Evolutionary conservation across 257 asterid genomes (phyloP).

Genomic region (Hygrophila difformis): DNA sequence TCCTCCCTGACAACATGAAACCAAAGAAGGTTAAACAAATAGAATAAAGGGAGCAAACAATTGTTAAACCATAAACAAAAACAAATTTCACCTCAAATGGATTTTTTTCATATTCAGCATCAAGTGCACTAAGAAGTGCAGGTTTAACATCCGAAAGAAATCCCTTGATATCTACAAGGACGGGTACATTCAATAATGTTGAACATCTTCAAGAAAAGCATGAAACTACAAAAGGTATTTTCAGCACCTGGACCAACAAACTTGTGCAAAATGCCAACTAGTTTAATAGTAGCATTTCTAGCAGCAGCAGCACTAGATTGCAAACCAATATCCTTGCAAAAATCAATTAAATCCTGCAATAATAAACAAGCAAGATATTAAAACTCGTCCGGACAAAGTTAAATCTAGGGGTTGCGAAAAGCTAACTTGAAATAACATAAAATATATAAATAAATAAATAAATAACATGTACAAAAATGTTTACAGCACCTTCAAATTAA

Average conservation of each 20-base stretch:
- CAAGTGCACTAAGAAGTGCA: slow-evolving; percentile 93
- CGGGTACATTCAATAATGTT: slow-evolving; percentile 20
- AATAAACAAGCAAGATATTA: not conserved
- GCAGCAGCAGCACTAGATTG: slow-evolving; percentile 99
- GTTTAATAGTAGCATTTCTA: slow-evolving; percentile 86
- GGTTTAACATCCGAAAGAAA: slow-evolving; percentile 95
- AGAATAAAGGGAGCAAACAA: slow-evolving; percentile 10
- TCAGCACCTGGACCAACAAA: slow-evolving; percentile 95
- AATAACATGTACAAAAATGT: not conserved
- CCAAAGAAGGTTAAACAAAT: slow-evolving; percentile 11
- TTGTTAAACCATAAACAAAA: slow-evolving; percentile 2
- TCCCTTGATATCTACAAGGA: slow-evolving; percentile 70
- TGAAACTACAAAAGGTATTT: slow-evolving; percentile 17
- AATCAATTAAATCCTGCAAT: slow-evolving; percentile 85
- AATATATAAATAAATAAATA: slow-evolving; percentile 10
- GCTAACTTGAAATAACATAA: not conserved
- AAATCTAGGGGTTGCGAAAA: too few relatives aligned
- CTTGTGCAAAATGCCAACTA: slow-evolving; percentile 82
- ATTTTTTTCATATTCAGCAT: slow-evolving; percentile 92
- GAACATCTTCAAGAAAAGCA: slow-evolving; percentile 16
- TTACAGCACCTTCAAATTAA: slow-evolving; percentile 68
- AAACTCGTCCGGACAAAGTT: too few relatives aligned
- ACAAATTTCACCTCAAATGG: slow-evolving; percentile 67
- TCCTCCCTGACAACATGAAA: slow-evolving; percentile 41
- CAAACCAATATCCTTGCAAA: slow-evolving; percentile 92